These are phyloP conservation scores for Pleodorina starrii DNA, from an alignment of 139 green algal genomes.

Conservation along the genomic window DNA sequence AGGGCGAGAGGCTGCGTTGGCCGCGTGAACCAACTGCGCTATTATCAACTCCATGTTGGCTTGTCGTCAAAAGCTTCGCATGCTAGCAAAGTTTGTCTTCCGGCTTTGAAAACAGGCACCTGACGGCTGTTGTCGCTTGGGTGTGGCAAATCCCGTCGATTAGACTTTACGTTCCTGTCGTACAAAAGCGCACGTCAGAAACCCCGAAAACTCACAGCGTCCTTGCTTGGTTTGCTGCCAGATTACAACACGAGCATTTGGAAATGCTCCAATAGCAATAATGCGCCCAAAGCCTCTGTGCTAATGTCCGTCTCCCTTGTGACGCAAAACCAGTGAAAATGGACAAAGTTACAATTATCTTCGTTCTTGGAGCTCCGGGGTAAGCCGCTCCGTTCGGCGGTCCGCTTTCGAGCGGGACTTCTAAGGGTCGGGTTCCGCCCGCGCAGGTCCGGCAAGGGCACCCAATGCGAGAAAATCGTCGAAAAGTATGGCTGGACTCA, in stretches of 20 bases:
- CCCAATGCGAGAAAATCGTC: conserved; percentile 62
- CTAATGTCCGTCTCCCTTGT: background rate
- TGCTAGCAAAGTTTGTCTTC: too few species aligned
- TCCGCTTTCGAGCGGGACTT: background rate
- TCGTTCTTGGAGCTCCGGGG: conserved; percentile 62
- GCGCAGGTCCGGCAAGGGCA: conserved; percentile 69
- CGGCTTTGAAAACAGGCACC: too few species aligned
- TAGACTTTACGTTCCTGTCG: too few species aligned
- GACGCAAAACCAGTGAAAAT: background rate
- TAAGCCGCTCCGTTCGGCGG: background rate
- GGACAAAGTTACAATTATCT: conserved; percentile 47
- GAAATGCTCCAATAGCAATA: too few species aligned
- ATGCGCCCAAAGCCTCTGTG: background rate
- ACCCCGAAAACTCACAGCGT: too few species aligned
- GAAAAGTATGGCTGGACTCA: conserved; percentile 68
- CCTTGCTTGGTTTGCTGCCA: too few species aligned
- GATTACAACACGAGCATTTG: too few species aligned
- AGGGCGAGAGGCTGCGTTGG: background rate
- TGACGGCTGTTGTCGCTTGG: too few species aligned
- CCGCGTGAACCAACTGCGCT: background rate
- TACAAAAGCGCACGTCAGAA: too few species aligned
- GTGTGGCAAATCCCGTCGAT: too few species aligned
- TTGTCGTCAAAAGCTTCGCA: background rate
- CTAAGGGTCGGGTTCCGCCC: background rate
- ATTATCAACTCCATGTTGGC: background rate